These are phyloP conservation scores for Alternaria solani DNA, from an alignment of 2,329 filamentous ascomycete genomes.

Conservation along the genomic window DNA sequence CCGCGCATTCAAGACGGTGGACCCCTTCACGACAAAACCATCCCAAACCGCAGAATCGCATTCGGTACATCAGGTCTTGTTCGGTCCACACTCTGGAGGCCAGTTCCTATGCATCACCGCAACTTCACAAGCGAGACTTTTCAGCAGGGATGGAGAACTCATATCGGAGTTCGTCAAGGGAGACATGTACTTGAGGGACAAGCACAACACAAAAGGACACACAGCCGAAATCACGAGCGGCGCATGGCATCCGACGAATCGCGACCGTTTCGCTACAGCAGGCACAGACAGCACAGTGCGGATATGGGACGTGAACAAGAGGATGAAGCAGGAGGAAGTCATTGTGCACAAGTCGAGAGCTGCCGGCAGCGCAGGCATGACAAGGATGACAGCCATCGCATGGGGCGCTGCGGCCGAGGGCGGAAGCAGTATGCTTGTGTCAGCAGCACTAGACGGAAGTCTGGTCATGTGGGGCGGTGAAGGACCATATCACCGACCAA, in stretches of 20 bases:
- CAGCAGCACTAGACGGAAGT: conserved; percentile 86
- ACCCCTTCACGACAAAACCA: conserved; percentile 80
- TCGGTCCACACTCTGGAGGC: conserved; percentile 81
- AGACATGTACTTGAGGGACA: conserved; percentile 97
- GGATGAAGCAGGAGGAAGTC: conserved; percentile 87
- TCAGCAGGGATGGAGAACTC: conserved; percentile 87
- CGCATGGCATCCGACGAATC: conserved; percentile 88
- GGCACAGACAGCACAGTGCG: conserved; percentile 94
- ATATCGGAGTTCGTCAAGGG: conserved; percentile 92
- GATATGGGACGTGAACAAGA: conserved; percentile 96
- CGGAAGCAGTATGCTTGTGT: conserved; percentile 79
- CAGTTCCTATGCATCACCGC: conserved; percentile 88
- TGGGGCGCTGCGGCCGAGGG: conserved; percentile 83
- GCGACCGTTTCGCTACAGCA: conserved; percentile 85
- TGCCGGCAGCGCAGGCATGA: conserved; percentile 87
- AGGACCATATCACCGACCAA: conserved; percentile 82
- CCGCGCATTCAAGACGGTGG: conserved; percentile 89
- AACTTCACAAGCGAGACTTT: conserved; percentile 86
- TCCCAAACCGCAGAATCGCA: conserved; percentile 81
- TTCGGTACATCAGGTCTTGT: conserved; percentile 83
- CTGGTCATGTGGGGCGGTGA: conserved; percentile 92
- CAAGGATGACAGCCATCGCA: conserved; percentile 89
- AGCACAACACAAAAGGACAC: conserved; percentile 97
- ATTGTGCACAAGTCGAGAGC: conserved; percentile 94
- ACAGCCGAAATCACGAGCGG: conserved; percentile 89